These are phyloP conservation scores for Glaciozyma antarctica DNA, from an alignment of 768 basidiomycete genomes.

Conservation along the genomic window DNA sequence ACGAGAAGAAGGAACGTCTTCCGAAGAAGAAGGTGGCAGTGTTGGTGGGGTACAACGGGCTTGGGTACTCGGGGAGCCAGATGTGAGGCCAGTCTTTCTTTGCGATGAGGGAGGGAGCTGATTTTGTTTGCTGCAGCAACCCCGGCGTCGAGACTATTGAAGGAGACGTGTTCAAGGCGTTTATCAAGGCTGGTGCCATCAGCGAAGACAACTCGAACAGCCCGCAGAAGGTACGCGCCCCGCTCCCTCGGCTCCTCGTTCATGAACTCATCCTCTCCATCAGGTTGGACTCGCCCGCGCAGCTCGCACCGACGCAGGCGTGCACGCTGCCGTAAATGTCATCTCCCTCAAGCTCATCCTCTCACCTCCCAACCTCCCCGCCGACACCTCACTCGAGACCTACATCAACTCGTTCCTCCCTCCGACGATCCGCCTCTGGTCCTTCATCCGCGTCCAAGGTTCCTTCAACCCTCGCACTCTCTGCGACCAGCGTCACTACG, in stretches of 20 bases:
- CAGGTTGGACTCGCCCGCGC: conserved; percentile 78
- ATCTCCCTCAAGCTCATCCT: conserved; percentile 49
- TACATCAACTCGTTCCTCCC: conserved; percentile 82
- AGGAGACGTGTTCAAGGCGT: conserved; percentile 73
- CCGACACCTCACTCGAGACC: conserved; percentile 56
- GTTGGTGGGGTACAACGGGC: conserved; percentile 82
- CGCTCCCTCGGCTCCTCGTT: background rate
- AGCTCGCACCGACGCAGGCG: conserved; percentile 92
- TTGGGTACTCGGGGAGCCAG: conserved; percentile 90
- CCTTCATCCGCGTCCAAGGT: conserved; percentile 52
- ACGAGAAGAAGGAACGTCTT: conserved; percentile 33
- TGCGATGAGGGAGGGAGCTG: background rate
- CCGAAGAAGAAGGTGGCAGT: conserved; percentile 80
- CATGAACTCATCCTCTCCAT: background rate
- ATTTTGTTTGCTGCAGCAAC: conserved; percentile 47
- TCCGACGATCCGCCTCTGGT: conserved; percentile 85
- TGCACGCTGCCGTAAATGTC: conserved; percentile 90
- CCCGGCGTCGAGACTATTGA: conserved; percentile 74
- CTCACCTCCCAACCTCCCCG: conserved; percentile 50
- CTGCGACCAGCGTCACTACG: conserved; percentile 94
- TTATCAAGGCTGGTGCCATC: conserved; percentile 84
- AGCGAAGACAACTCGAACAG: conserved; percentile 87
- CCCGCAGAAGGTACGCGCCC: conserved; percentile 63
- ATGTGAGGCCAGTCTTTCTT: conserved; percentile 54
- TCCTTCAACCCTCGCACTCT: conserved; percentile 46